Percentiles rank a stretch among this genome's conserved stretches.
phyloP scores from a whole-genome alignment of 116 monocot species.

The Phalaenopsis hybrid region DNA sequence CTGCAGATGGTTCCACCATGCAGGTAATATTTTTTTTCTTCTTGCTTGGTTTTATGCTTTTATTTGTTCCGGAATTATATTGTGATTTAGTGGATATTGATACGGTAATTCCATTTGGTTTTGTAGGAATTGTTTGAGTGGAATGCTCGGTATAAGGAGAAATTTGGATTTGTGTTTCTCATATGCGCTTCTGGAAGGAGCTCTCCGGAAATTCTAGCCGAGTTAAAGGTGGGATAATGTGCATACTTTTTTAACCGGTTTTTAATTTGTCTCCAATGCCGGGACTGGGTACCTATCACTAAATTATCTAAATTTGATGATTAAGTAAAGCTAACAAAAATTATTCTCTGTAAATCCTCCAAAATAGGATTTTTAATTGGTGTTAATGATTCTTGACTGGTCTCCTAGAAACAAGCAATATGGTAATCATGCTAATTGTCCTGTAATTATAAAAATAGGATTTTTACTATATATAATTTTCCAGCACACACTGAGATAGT shows the following conservation, averaged over 20 bases:
- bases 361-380: too few relatives aligned
- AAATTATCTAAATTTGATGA: background rate
- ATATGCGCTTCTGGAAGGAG: constrained; percentile 91
- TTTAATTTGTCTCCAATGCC: background rate
- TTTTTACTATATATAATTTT: too few relatives aligned
- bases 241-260: background rate
- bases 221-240: constrained; percentile 65
- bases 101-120: constrained; percentile 1
- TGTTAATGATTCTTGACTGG: too few relatives aligned
- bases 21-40: constrained; percentile 21
- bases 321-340: background rate
- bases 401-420: too few relatives aligned
- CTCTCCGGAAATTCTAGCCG: constrained; percentile 67
- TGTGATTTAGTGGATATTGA: background rate
- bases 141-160: constrained; percentile 77
- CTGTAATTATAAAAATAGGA: too few relatives aligned
- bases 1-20: constrained; percentile 49
- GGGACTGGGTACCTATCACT: background rate
- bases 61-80: background rate
- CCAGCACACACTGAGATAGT: too few relatives aligned
- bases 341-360: too few relatives aligned
- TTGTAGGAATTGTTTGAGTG: constrained; percentile 71
- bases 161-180: constrained; percentile 87
- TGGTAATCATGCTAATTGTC: too few relatives aligned
- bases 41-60: background rate